Evolutionary conservation across 305 asterid species (phyloP).

Genomic region (Solanum hybrid): DNA sequence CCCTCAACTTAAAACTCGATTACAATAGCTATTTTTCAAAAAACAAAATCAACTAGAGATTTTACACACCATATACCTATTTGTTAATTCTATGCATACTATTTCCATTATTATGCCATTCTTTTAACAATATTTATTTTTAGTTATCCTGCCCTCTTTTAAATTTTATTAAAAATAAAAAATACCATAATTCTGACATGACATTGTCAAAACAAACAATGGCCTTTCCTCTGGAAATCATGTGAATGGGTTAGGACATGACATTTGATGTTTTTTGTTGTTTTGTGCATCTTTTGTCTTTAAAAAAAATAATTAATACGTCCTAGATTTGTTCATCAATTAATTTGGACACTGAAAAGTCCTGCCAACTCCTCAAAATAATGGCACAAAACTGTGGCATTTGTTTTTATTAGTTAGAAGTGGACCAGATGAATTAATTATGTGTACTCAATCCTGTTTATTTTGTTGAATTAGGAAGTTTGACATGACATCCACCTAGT

Average conservation of each 20-base stretch:
- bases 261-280: background rate
- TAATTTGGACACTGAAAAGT: background rate
- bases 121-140: background rate
- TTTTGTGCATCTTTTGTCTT: background rate
- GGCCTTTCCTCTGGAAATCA: background rate
- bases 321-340: conserved; percentile 1
- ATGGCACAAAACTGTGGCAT: background rate
- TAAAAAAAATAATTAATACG: background rate
- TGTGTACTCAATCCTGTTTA: background rate
- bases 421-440: background rate
- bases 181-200: background rate
- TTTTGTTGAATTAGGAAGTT: background rate
- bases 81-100: background rate
- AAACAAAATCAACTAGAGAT: background rate
- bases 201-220: background rate
- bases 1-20: background rate
- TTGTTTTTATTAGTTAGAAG: background rate
- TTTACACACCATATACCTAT: background rate
- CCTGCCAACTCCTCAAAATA: background rate
- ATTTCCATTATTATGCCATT: background rate
- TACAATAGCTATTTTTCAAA: background rate
- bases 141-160: background rate
- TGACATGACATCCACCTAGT: background rate
- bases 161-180: background rate
- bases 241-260: background rate